Evolutionary conservation across 208 protist species (phyloP).

Genomic region (Acanthamoeba healyi): DNA sequence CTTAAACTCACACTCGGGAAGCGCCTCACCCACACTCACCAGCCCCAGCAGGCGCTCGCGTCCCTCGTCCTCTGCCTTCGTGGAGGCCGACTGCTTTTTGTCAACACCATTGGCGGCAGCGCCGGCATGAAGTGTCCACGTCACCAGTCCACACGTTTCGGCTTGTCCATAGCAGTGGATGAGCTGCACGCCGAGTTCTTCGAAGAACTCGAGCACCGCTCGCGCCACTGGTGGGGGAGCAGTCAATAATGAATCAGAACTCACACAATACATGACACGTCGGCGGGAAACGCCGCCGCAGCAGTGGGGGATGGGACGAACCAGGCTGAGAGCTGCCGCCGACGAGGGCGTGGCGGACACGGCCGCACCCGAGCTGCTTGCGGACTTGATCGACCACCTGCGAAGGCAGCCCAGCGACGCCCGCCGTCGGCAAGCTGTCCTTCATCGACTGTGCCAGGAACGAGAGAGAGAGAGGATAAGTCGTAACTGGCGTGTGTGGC

Average conservation of each 20-base stretch:
- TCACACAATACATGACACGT: no score
- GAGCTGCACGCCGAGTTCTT: not conserved
- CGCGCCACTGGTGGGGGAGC: not conserved
- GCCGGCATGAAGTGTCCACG: not conserved
- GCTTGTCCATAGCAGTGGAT: slow-evolving; percentile 54
- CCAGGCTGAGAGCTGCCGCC: slow-evolving; percentile 60
- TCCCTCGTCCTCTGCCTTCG: not conserved
- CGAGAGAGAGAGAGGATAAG: not conserved
- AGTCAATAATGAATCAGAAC: no score
- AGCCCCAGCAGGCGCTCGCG: not conserved
- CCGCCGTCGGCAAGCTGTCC: not conserved
- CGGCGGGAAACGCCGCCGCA: not conserved
- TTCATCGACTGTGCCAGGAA: not conserved
- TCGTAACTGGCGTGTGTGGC: not conserved
- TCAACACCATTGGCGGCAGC: no score
- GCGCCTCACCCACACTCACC: not conserved
- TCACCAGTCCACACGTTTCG: slow-evolving; percentile 39
- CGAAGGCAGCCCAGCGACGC: not conserved
- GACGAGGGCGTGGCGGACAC: slow-evolving; percentile 11
- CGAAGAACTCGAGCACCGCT: slow-evolving; percentile 37
- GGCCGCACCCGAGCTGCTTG: slow-evolving; percentile 29
- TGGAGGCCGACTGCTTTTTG: no score
- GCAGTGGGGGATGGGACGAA: not conserved
- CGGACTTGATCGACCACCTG: slow-evolving; percentile 22
- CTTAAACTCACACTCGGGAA: slow-evolving; percentile 7